Percentiles rank a stretch among this genome's conserved stretches.
Conservation (phyloP, 2,329 filamentous ascomycete species). For the Epichloe festucae region DNA sequence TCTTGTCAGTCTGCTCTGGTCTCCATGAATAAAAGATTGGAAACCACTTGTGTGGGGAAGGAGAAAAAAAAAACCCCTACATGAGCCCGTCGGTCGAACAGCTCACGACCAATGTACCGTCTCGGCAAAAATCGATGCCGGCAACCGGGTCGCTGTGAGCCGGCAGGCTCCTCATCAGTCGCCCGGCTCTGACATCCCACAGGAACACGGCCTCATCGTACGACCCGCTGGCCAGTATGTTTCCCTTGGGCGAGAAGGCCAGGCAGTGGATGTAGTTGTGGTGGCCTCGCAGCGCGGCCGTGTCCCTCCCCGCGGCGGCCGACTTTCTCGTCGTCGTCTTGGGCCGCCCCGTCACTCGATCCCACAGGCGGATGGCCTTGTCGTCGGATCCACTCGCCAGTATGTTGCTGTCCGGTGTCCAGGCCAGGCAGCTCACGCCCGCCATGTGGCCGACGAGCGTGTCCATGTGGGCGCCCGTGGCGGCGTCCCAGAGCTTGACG, state of each 20-base stretch:
- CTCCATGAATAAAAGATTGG: neutral
- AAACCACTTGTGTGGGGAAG: constrained; percentile 3
- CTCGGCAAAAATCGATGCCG: constrained; percentile 83
- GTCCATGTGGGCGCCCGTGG: constrained; percentile 66
- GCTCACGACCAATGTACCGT: constrained; percentile 83
- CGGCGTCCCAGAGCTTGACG: constrained; percentile 80
- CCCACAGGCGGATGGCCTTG: constrained; percentile 91
- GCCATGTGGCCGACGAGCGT: constrained; percentile 89
- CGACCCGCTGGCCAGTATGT: constrained; percentile 87
- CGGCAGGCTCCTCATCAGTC: constrained; percentile 79
- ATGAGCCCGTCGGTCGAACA: constrained; percentile 87
- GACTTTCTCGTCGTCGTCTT: constrained; percentile 31
- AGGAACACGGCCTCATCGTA: constrained; percentile 96
- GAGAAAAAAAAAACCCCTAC: constrained; percentile 28
- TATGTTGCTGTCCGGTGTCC: constrained; percentile 78
- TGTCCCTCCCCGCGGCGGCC: constrained; percentile 24
- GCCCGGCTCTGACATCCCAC: constrained; percentile 85
- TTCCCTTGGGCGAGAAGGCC: constrained; percentile 94
- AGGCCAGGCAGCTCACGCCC: constrained; percentile 84
- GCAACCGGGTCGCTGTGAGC: constrained; percentile 92
- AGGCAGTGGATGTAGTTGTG: constrained; percentile 94
- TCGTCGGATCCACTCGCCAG: constrained; percentile 90
- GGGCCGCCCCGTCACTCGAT: constrained; percentile 49
- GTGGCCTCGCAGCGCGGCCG: constrained; percentile 61
- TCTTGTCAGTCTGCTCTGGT: constrained; percentile 8